phyloP scores from a whole-genome alignment of 2,329 filamentous ascomycete species.

The Corniculantispora saksenae region DNA sequence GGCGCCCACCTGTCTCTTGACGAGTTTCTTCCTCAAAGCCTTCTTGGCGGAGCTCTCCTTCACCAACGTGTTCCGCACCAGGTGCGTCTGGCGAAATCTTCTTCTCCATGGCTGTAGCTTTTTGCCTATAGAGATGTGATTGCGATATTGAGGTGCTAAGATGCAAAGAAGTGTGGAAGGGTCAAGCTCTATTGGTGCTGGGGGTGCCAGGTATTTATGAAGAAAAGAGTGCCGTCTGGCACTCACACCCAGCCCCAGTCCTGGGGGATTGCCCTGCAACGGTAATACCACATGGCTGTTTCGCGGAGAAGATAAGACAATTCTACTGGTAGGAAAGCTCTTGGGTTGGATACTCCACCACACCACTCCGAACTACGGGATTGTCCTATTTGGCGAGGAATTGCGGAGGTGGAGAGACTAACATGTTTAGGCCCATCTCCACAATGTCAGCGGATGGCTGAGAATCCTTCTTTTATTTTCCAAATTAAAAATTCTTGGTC shows the following conservation, averaged over 20 bases:
- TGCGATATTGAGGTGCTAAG: no score
- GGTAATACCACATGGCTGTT: not conserved
- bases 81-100: conserved; percentile 19
- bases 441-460: not conserved
- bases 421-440: not conserved
- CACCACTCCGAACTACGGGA: not conserved
- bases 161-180: not conserved
- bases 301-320: not conserved
- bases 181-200: not conserved
- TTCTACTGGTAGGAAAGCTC: not conserved
- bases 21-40: not conserved
- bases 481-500: not conserved
- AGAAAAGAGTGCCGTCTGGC: not conserved
- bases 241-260: not conserved
- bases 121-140: not conserved
- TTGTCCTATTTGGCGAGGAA: not conserved
- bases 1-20: conserved; percentile 22
- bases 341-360: not conserved
- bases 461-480: not conserved
- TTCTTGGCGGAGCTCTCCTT: conserved; percentile 12
- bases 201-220: conserved; percentile 10
- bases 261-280: not conserved
- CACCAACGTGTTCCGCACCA: conserved; percentile 19
- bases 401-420: conserved; percentile 9
- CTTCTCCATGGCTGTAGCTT: conserved; percentile 17